phyloP scores from a whole-genome alignment of 1,284 basidiomycete genomes.

The Cryptococcus floricola region DNA sequence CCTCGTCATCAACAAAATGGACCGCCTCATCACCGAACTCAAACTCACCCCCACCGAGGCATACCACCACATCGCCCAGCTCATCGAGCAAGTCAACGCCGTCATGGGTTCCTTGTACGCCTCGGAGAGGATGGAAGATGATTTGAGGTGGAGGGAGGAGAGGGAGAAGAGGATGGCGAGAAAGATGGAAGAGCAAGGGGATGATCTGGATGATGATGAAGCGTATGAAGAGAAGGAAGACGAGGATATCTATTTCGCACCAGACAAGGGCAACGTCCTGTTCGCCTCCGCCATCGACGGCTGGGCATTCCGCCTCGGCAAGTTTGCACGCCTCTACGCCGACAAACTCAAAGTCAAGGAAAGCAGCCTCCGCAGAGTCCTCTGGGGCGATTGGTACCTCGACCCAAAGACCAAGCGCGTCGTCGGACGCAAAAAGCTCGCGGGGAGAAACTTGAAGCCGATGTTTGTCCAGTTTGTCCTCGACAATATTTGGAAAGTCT shows the following conservation, averaged over 20 bases:
- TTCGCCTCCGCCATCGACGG: conserved; percentile 96
- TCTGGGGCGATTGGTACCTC: conserved; percentile 98
- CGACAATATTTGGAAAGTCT: conserved; percentile 96
- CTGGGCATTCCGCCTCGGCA: conserved; percentile 94
- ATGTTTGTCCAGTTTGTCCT: conserved; percentile 97
- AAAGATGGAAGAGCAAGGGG: conserved; percentile 57
- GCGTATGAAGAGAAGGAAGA: conserved; percentile 89
- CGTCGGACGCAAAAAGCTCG: conserved; percentile 82
- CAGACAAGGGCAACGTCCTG: conserved; percentile 91
- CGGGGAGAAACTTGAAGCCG: conserved; percentile 82
- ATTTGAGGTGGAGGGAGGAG: conserved; percentile 87
- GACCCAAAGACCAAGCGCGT: conserved; percentile 95
- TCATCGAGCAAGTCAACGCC: conserved; percentile 97
- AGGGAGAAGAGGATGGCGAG: conserved; percentile 74
- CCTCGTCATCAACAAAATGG: conserved; percentile 96
- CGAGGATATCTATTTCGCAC: conserved; percentile 96
- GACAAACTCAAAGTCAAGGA: conserved; percentile 90
- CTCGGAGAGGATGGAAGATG: conserved; percentile 94
- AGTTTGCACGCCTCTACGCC: conserved; percentile 90
- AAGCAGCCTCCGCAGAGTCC: conserved; percentile 73
- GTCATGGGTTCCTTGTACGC: conserved; percentile 97
- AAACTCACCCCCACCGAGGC: conserved; percentile 88
- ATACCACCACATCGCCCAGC: conserved; percentile 84
- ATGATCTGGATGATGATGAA: conserved; percentile 49
- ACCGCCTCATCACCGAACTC: conserved; percentile 90